Evolutionary conservation across 2,329 filamentous ascomycete genomes (phyloP), one percentile per base, ranked within the genome.

Genomic region (Cylindrodendrum hubeiense): DNA sequence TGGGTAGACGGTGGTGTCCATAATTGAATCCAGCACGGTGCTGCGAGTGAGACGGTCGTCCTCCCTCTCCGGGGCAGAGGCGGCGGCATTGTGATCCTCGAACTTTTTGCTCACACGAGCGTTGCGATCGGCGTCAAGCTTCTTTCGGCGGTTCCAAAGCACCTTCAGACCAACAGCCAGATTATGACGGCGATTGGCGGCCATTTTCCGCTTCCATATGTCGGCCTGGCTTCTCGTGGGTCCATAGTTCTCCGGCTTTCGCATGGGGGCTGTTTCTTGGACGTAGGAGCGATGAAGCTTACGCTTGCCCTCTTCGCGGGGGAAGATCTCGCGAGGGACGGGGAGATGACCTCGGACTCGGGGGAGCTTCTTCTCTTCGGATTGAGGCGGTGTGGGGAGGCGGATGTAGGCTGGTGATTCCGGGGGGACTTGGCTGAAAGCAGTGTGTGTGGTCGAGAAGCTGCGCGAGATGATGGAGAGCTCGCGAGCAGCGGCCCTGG

Each of bases 391-490:
- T 71, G 86, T 85, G 51, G 95, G 95, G 60, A 98, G 85, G 70
- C 93, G 90, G 81, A 98, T 92, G 84, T 92, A 98, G 69, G 88
- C 87, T 50, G 96, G 95, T 37, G 94, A 97, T 78, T 98, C 93
- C 52, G 96, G 95, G 19, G 91, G 91, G 68, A 95, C 92, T 50
- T 84, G 82, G 65, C 88, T 84, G 53, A 81, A 81, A 75, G 77
- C 62, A 74, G 80, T 79, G 50, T 76, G 68, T 24, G 78, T 78
- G 8, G 76, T 77, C 22, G 79, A 79, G 63, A 81, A 78, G 34
- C 69, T 67, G 63, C 78, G 74, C n/a, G 73, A 66, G 15, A 69
- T 57, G 43, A 64, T 41, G n/a, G 73, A 54, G 57, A 75, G 68
- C 55, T 75, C 75, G 50, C 73, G 71, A 44, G 74, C 61, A 51